Evolutionary conservation across 176 grass and related monocot species (phyloP).

Genomic region (Raddia guianensis): DNA sequence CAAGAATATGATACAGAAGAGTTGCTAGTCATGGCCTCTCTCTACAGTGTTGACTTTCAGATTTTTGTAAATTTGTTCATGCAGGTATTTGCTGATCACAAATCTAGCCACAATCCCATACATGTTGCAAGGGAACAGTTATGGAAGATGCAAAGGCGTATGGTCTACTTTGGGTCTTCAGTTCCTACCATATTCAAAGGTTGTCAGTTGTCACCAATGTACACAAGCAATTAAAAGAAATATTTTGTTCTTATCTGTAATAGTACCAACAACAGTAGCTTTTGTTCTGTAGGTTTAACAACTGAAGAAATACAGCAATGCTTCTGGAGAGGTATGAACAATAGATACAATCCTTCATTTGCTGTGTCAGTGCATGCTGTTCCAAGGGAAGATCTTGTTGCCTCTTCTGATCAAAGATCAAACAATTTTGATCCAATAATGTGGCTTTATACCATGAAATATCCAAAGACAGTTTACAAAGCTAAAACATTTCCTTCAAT

Average conservation of each 20-base stretch:
- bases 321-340: conserved; percentile 93
- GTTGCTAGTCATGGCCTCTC: background rate
- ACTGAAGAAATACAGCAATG: conserved; percentile 90
- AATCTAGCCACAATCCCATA: conserved; percentile 70
- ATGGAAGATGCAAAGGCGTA: conserved; percentile 79
- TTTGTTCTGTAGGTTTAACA: conserved; percentile 70
- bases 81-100: conserved; percentile 96
- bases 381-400: conserved; percentile 2
- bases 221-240: conserved; percentile 34
- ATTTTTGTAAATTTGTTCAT: conserved; percentile 33
- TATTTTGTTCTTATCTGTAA: background rate
- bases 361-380: conserved; percentile 23
- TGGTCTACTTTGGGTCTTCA: conserved; percentile 87
- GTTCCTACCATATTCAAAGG: conserved; percentile 89
- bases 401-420: conserved; percentile 14
- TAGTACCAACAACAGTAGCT: conserved; percentile 39
- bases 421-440: conserved; percentile 33
- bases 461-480: background rate
- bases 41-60: conserved; percentile 36
- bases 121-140: conserved; percentile 60
- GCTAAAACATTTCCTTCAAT: background rate
- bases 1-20: conserved; percentile 34
- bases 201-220: conserved; percentile 39
- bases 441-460: conserved; percentile 21
- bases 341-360: background rate